Evolutionary conservation across 495 filamentous ascomycete species (phyloP).

Genomic region (Daldinia loculata): DNA sequence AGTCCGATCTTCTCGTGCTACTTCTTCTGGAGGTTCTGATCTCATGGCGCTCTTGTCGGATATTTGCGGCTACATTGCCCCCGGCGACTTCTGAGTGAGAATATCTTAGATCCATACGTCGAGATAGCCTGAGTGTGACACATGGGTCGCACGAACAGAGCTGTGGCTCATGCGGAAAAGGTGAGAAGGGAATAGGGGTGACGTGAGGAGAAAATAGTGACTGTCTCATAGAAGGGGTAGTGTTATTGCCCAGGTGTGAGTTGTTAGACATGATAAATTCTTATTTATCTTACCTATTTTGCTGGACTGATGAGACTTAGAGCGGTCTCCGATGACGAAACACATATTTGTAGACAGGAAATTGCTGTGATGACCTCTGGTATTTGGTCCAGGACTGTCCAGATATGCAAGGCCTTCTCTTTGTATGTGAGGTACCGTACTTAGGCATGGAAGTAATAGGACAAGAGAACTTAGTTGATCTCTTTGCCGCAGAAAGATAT

Average conservation of each 20-base stretch:
- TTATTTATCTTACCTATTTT: conserved; percentile 3
- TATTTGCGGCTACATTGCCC: background rate
- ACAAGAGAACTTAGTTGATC: background rate
- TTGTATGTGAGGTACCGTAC: conserved; percentile 1
- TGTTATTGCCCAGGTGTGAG: background rate
- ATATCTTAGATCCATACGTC: background rate
- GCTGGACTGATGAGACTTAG: background rate
- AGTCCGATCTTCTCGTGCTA: background rate
- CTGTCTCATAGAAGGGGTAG: background rate
- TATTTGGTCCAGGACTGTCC: background rate
- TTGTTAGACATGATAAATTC: conserved; percentile 9
- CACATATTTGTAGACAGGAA: conserved; percentile 25
- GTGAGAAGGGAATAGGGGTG: background rate
- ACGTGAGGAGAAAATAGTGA: background rate
- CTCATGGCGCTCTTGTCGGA: background rate
- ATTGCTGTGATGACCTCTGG: background rate
- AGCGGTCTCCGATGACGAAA: background rate
- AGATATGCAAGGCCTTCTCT: conserved; percentile 1
- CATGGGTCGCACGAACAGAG: conserved; percentile 19
- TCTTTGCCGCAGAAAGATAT: conserved; percentile 10
- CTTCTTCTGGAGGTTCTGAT: background rate
- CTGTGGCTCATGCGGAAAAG: background rate
- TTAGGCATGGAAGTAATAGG: background rate
- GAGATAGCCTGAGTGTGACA: background rate
- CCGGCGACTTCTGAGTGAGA: background rate